Conservation (phyloP, 1,139 yeast genomes). For the Yamadazyma songkhlaensis region DNA sequence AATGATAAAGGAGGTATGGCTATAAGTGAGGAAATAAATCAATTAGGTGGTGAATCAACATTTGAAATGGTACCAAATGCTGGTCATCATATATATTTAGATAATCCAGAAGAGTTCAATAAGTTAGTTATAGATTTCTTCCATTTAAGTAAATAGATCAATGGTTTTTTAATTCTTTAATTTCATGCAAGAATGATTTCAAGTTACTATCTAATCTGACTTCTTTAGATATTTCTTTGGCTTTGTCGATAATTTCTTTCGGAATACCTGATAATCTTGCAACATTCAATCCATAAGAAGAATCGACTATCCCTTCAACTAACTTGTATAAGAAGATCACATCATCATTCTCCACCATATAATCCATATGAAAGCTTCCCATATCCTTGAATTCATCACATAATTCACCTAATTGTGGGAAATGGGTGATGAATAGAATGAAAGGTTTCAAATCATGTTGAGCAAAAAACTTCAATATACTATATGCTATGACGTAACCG, state of each 20-base stretch:
- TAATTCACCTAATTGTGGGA: slow-evolving; percentile 64
- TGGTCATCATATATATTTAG: slow-evolving; percentile 43
- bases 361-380: slow-evolving; percentile 75
- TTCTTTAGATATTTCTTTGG: slow-evolving; percentile 42
- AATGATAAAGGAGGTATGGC: slow-evolving; percentile 39
- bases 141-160: slow-evolving; percentile 6
- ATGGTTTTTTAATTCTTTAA: slow-evolving; percentile 15
- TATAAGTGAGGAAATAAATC: slow-evolving; percentile 24
- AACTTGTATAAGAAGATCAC: slow-evolving; percentile 62
- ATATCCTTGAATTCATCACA: slow-evolving; percentile 41
- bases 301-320: slow-evolving; percentile 55
- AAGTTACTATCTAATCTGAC: slow-evolving; percentile 24
- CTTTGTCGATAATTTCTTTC: slow-evolving; percentile 44
- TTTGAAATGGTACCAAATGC: slow-evolving; percentile 32
- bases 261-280: slow-evolving; percentile 71
- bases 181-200: slow-evolving; percentile 8
- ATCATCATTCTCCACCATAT: slow-evolving; percentile 40
- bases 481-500: slow-evolving; percentile 83
- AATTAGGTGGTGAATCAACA: slow-evolving; percentile 16
- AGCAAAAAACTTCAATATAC: slow-evolving; percentile 66
- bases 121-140: slow-evolving; percentile 26
- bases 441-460: slow-evolving; percentile 46
- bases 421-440: slow-evolving; percentile 83
- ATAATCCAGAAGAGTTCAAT: slow-evolving; percentile 37
- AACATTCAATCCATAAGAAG: slow-evolving; percentile 77